Base-by-base conservation (phyloP, 148 eudicot genomes). In the Rhododendron vialii region DNA sequence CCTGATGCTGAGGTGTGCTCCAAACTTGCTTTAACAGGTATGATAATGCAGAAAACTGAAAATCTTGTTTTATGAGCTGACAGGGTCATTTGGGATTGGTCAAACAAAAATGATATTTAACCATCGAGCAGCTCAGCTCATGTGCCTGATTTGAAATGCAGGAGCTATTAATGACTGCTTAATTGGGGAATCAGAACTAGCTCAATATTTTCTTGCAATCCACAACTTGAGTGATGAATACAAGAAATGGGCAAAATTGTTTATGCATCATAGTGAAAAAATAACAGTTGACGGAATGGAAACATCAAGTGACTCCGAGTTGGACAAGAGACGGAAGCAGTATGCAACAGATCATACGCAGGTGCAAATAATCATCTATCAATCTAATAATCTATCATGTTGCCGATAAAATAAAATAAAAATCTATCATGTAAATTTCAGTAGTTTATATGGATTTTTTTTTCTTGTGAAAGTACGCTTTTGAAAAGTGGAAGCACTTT, bases 21-120 rank as follows among this genome's bases (percentile, higher is more conserved):
- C 84, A 96, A 92, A 85, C 92, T 95, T 78, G 96, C 98, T 90
- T 91, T 96, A 90, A 95, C 93, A 30, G 76, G 76, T 71, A 30
- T 33, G 41, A 3, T 71, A 11, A 30, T 15, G 20, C 76, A 33
- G 30, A 71, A 71, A 5, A 30, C 36, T 0, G 5, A 5, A 13
- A 30, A 71, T 65, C 76, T 88, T n/a, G 74, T 80, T 48, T n/a
- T 45, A 48, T 28, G 63, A 33, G 14, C 26, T 47, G 61, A 71
- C 10, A 43, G 28, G 47, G 73, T 82, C 47, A 24, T 30, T 13
- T 30, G 38, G 38, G 76, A 71, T 80, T 36, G 36, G 24, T 82
- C 26, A 81, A 51, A 14, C 17, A 59, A 26, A n/a, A 7, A 53
- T 50, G 6, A 28, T 26, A 71, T 30, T 26, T 30, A 30, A 6